A percentile compares a stretch with the other conserved stretches of the same genome.
Evolutionary conservation across 1,284 basidiomycete genomes (phyloP).

Genomic region (Naganishia liquefaciens): DNA sequence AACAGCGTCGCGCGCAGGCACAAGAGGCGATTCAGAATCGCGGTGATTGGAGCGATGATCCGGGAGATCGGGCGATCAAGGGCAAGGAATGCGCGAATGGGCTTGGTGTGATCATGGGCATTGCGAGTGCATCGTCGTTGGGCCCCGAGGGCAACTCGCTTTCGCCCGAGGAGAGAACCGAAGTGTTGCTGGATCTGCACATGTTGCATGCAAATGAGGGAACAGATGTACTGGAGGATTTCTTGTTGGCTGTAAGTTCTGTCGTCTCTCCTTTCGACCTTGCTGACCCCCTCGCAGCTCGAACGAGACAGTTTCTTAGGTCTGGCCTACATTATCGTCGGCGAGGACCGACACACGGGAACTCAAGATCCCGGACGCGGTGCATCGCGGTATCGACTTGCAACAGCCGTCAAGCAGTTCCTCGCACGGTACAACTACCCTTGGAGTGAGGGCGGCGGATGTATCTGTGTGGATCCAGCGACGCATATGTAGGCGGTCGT

Average conservation of each 20-base stretch:
- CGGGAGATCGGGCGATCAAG: constrained; percentile 70
- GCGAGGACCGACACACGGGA: constrained; percentile 93
- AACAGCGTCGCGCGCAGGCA: constrained; percentile 72
- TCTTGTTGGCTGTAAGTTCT: constrained; percentile 75
- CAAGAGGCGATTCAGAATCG: constrained; percentile 72
- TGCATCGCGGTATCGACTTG: constrained; percentile 75
- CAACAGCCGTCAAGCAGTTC: constrained; percentile 81
- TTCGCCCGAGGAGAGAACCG: constrained; percentile 77
- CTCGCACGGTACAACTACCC: constrained; percentile 90
- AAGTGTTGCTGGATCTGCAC: constrained; percentile 78
- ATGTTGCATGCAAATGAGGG: constrained; percentile 89
- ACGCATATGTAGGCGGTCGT: constrained; percentile 30
- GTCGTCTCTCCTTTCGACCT: constrained; percentile 8
- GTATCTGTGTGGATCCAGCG: constrained; percentile 73
- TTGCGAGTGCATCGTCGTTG: constrained; percentile 63
- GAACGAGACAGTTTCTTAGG: constrained; percentile 84
- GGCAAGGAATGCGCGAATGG: constrained; percentile 79
- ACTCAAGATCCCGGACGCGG: constrained; percentile 78
- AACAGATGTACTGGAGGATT: constrained; percentile 84
- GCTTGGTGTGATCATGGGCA: constrained; percentile 79
- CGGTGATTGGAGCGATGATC: constrained; percentile 75
- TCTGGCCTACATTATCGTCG: constrained; percentile 82
- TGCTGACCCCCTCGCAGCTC: constrained; percentile 54
- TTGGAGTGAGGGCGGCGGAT: constrained; percentile 89
- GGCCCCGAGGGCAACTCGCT: constrained; percentile 60